A percentile compares a stretch with the other conserved stretches of the same genome.
phyloP scores from a whole-genome alignment of 2,329 filamentous ascomycete genomes.

The Fusarium proliferatum region DNA sequence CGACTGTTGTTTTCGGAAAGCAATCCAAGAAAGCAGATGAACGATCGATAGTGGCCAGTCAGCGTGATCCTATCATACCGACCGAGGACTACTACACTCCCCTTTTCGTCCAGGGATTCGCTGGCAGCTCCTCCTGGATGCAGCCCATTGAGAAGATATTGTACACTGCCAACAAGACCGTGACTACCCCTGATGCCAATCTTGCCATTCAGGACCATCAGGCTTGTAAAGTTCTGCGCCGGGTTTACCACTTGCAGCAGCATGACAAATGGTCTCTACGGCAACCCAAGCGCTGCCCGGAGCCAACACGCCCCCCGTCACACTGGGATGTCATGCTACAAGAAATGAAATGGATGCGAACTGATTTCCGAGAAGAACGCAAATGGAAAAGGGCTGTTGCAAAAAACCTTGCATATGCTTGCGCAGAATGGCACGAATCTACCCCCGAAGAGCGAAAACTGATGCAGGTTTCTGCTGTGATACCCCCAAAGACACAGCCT shows the following conservation, averaged over 20 bases:
- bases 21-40: conserved; percentile 63
- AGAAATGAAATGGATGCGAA: conserved; percentile 98
- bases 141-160: conserved; percentile 77
- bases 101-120: conserved; percentile 69
- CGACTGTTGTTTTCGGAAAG: conserved; percentile 83
- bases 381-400: conserved; percentile 92
- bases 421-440: conserved; percentile 82
- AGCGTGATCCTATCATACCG: conserved; percentile 56
- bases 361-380: conserved; percentile 91
- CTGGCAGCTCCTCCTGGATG: conserved; percentile 67
- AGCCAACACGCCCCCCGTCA: conserved; percentile 79
- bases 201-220: conserved; percentile 87
- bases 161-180: conserved; percentile 85
- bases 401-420: conserved; percentile 82
- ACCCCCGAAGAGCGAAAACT: conserved; percentile 69
- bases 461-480: conserved; percentile 73
- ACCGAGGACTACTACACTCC: conserved; percentile 74
- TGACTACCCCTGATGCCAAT: conserved; percentile 86
- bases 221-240: conserved; percentile 84
- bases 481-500: conserved; percentile 55
- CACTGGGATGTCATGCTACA: conserved; percentile 89
- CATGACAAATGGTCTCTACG: conserved; percentile 92
- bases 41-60: conserved; percentile 55
- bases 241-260: conserved; percentile 91
- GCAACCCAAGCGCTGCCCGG: conserved; percentile 85